Base-by-base conservation (phyloP, 257 asterid species). In the Solanum dulcamara region DNA sequence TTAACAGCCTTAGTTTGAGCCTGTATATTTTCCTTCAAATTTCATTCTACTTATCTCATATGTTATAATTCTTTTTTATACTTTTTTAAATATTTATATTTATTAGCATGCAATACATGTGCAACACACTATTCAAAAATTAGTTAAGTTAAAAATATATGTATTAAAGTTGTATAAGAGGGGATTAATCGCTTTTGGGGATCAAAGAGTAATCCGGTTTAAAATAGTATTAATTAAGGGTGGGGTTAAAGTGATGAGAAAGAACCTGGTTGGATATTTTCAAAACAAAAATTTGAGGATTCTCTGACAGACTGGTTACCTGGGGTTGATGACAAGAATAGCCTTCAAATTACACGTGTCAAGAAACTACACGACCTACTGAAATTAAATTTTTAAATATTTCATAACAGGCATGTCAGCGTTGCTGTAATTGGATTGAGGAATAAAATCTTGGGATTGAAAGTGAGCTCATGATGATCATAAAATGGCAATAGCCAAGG, bases 241-340 rank as follows among this genome's bases (percentile, higher is more conserved):
- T 20, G 7, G 70, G 37, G 20, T 62, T 62, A 13, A 26, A 10
- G 42, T 71, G 80, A 37, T 71, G 81, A 72, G 51, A 24, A 72
- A 72, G 30, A 38, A 72, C 53, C 55, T 72, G 53, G 55, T 38
- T n/a, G 81, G 81, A 35, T 40, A 72, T n/a, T 72, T 40, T 72
- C 35, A 12, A 72, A 72, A 72, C 55, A 72, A 72, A 40, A 38
- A 0, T 38, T 38, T 40, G 35, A 40, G 57, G 7, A 72, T 72
- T 72, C 81, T n/a, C 81, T 72, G 81, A n/a, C 81, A 72, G 57
- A 72, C 81, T 72, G 81, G 51, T 72, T 72, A 72, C 33, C 81
- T 40, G 53, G 46, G 55, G 81, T 18, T 72, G 81, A 40, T 72
- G 81, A 72, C 57, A 72, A n/a, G n/a, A 37, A 40, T n/a, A 2